A percentile compares a stretch with the other conserved stretches of the same genome.
Conservation (phyloP, 176 grass and related monocot genomes). For the Zoysia pacifica region DNA sequence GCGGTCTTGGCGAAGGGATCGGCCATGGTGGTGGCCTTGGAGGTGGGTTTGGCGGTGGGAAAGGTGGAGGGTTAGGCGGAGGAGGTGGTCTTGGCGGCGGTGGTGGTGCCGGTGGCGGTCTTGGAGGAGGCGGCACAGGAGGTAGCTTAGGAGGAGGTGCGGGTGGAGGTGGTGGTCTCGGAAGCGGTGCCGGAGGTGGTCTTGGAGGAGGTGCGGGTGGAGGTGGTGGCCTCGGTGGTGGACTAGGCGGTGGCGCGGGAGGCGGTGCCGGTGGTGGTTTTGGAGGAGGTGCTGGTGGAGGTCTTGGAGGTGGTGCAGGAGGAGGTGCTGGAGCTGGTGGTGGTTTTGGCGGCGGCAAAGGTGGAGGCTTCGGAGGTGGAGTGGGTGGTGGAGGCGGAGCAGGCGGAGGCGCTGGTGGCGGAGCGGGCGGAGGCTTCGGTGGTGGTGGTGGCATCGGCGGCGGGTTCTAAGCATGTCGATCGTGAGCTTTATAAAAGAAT, state of each 20-base stretch:
- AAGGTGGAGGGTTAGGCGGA: background rate
- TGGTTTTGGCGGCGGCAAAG: background rate
- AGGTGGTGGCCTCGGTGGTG: background rate
- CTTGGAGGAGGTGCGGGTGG: background rate
- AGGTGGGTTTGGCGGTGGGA: slow-evolving; percentile 1
- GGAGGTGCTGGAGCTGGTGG: slow-evolving; percentile 1
- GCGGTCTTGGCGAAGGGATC: background rate
- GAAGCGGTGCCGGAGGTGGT: background rate
- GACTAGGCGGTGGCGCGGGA: background rate
- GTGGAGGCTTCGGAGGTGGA: slow-evolving; percentile 17
- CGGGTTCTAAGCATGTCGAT: background rate
- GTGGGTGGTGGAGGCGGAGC: background rate
- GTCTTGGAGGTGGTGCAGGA: background rate
- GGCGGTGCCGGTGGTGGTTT: background rate
- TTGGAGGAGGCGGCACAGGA: too few species aligned
- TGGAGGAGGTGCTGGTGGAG: background rate
- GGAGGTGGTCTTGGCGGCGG: slow-evolving; percentile 9
- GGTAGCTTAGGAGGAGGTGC: background rate
- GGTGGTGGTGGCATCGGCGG: background rate
- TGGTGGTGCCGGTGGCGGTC: background rate
- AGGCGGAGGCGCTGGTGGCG: background rate
- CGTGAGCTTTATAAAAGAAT: too few species aligned
- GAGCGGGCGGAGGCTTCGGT: background rate
- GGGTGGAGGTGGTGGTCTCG: background rate
- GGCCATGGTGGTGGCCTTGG: background rate